Evolutionary conservation across 768 basidiomycete species (phyloP), one percentile per base, ranked within the genome.

Genomic region (Sistotremastrum suecicum): DNA sequence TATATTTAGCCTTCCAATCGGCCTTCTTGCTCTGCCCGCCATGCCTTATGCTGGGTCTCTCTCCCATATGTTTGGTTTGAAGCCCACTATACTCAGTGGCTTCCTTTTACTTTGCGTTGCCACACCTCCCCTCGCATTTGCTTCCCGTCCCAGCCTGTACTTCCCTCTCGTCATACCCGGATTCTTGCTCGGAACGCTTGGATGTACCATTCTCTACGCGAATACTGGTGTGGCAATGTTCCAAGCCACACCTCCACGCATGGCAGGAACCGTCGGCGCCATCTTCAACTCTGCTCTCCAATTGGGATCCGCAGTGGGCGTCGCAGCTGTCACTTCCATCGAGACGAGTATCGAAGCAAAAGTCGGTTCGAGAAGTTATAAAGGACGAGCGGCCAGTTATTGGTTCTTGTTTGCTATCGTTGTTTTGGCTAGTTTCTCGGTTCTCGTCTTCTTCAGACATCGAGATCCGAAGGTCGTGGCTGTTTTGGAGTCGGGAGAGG

Each of bases 271-370:
- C 4, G 66, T 75, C 11, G 72, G 72, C 12, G 76, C 75, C 10
- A 68, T 78, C 37, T 74, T 74, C 62, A 74, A 72, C 47, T 65
- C 67, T 28, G 69, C 71, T 6, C 65, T 75, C 1, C 72, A 78
- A 54, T 59, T 73, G 47, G 73, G 74, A 32, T 66, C 65, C 7
- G 75, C 76, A 5, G 60, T 72, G 20, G 73, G 71, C 20, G 58
- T 71, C 34, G 70, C 76, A 8, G 63, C 65, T 29, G 63, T 74
- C 30, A 66, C 57, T 33, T 68, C 71, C n/a, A 74, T 76, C 51
- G 58, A 72, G 59, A 63, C 65, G 3, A 68, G 67, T 37, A 59
- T 75, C 30, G 62, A 70, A 53, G 47, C 48, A 39, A 50, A 61
- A 47, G 64, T 61, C 4, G 64, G 63, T 2, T 43, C 59, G 7